Base-by-base conservation (phyloP, 345 rosid genomes). In the Psidium friedrichsthalianum region DNA sequence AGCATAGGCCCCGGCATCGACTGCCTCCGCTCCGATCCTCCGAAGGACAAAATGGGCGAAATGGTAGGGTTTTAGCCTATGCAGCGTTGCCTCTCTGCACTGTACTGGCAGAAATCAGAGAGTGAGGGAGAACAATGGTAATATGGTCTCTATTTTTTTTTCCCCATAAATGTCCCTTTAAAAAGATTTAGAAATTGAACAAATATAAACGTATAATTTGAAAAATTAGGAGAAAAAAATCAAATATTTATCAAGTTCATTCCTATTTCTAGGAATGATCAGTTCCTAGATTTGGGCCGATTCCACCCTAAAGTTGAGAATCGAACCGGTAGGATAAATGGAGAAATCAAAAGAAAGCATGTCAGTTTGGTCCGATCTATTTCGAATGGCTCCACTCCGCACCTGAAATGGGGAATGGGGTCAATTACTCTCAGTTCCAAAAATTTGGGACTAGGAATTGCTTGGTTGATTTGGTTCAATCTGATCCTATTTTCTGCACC, bases 1-100 rank as follows among this genome's bases (percentile, higher is more conserved):
- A 90, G 55, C 56, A 89, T 83, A 49, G 93, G 90, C 32, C 86
- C 92, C 36, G 90, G 90, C 94, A 93, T 93, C 87, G 56, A 84
- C 69, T 27, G 82, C 12, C 24, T 47, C 57, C n/a, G 10, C 78
- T 69, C 78, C 78, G 78, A 64, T 64, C 24, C 78, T 32, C 78
- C 78, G 47, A 0, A 9, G 44, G 44, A 32, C 78, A 11, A 52
- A 15, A 10, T 69, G 78, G 78, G 24, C 8, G 2, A 69, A 32
- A 69, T 69, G 78, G 44, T 8, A 69, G 78, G 78, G 78, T 69
- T 69, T 16, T 69, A 21, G 78, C 78, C 36, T 18, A 22, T 32
- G 47, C 47, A 3, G 78, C 44, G 47, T 16, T 16, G 78, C 24
- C 78, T 4, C 22, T 3, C 76, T 29, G 44, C 76, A 16, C 44